Evolutionary conservation across 129 eudicot genomes (phyloP), one percentile per base, ranked within the genome.

Genomic region (Pittosporum tobira): DNA sequence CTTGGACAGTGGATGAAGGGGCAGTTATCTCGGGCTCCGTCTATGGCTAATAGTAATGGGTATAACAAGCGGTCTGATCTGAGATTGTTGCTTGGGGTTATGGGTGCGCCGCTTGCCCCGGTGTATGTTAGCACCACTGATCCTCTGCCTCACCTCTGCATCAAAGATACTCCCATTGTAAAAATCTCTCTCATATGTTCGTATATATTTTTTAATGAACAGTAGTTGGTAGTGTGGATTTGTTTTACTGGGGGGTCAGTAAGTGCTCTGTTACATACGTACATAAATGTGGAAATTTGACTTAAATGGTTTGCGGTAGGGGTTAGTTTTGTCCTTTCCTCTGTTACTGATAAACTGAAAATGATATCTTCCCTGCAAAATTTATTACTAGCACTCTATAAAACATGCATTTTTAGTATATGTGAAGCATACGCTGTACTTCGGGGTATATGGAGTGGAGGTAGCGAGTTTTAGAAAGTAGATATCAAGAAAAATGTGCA

Each of bases 31-130:
- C 66, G 95, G 78, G 64, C 79, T 55, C 82, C 95, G 22, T 87
- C 94, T 0, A 68, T 75, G 48, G 63, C 85, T 5, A 67, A 73
- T 1, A 69, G 49, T 61, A n/a, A n/a, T n/a, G n/a, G n/a, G 73
- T 73, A 11, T 51, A 51, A n/a, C n/a, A 70, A 45, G 50, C 78
- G 79, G 77, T 80, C 96, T 71, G 96, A 87, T 80, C 70, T 87
- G 74, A 77, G 96, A 66, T 75, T 87, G 60, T 71, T 87, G 78
- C 79, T 87, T 14, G 96, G 94, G 10, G 96, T 87, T 28, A 80
- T 87, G 94, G 96, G 94, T 6, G 94, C 96, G 12, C 96, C 96
- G 0, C 77, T 87, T 0, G 88, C 88, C 14, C 96, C 96, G 65
- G 81, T 83, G 44, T 76, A 80, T 53, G 94, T 80, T 47, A 49